These are phyloP conservation scores for Arthrobotrys megalospora DNA, from an alignment of 2,329 filamentous ascomycete species.

Conservation along the genomic window DNA sequence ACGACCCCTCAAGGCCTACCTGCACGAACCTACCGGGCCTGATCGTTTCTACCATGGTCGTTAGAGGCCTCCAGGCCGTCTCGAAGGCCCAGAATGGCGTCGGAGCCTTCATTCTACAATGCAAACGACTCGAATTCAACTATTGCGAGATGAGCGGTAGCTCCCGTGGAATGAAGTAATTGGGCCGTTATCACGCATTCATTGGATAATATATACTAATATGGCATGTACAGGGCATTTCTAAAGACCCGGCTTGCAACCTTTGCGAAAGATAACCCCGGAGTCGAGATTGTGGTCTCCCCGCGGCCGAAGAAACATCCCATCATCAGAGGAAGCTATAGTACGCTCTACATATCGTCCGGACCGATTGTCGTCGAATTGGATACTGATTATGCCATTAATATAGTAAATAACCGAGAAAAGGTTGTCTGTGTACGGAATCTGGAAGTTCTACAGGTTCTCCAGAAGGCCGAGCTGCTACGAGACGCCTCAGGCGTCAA, in stretches of 20 bases:
- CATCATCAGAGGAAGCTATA: constrained; percentile 88
- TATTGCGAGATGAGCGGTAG: constrained; percentile 98
- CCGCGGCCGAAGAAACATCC: constrained; percentile 92
- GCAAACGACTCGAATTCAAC: constrained; percentile 94
- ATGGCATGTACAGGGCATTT: constrained; percentile 75
- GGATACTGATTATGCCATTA: background rate
- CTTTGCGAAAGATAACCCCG: constrained; percentile 86
- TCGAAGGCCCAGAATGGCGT: constrained; percentile 83
- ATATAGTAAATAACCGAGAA: constrained; percentile 80
- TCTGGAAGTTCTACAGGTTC: constrained; percentile 82
- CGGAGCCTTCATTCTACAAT: constrained; percentile 96
- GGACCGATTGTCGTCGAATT: background rate
- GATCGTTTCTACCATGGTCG: constrained; percentile 46
- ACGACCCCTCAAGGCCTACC: constrained; percentile 14
- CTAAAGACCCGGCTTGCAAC: constrained; percentile 81
- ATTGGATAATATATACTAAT: background rate
- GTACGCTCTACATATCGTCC: constrained; percentile 52
- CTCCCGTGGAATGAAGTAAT: constrained; percentile 92
- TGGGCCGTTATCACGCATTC: background rate
- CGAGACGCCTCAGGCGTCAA: constrained; percentile 83
- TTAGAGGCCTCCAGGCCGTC: constrained; percentile 62
- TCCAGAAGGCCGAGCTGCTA: constrained; percentile 82
- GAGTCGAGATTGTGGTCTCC: constrained; percentile 91
- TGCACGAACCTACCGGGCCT: constrained; percentile 9
- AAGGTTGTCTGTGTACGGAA: constrained; percentile 93